Percentiles rank a stretch among this genome's conserved stretches.
phyloP scores from a whole-genome alignment of 345 rosid genomes.

The Angophora floribunda region DNA sequence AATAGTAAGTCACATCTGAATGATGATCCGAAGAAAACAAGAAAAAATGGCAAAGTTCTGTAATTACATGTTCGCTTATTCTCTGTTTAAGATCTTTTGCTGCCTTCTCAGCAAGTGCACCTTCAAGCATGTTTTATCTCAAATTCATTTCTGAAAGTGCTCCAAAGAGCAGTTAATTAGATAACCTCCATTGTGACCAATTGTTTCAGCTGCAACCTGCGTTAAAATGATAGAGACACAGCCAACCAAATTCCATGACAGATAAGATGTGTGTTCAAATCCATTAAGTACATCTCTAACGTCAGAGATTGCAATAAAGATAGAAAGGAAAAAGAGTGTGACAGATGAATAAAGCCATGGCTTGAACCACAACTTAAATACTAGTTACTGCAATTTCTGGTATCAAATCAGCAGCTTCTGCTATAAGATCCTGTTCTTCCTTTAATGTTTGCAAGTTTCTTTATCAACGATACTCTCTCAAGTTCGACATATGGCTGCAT shows the following conservation, averaged over 20 bases:
- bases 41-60: neutral
- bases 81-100: slow-evolving; percentile 78
- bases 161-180: slow-evolving; percentile 52
- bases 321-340: too few relatives aligned
- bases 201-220: slow-evolving; percentile 64
- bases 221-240: neutral
- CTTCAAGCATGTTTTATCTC: slow-evolving; percentile 72
- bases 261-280: neutral
- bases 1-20: too few relatives aligned
- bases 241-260: neutral
- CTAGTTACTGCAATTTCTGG: slow-evolving; percentile 49
- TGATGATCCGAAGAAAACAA: neutral
- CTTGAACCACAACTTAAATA: too few relatives aligned
- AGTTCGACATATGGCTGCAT: slow-evolving; percentile 77
- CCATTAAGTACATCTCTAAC: too few relatives aligned
- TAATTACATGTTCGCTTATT: slow-evolving; percentile 76
- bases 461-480: slow-evolving; percentile 66
- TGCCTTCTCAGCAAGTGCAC: slow-evolving; percentile 80
- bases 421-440: slow-evolving; percentile 69
- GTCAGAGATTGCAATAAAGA: too few relatives aligned
- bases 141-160: slow-evolving; percentile 67
- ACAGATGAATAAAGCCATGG: too few relatives aligned
- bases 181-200: slow-evolving; percentile 85
- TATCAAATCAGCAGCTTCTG: slow-evolving; percentile 93
- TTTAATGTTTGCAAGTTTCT: slow-evolving; percentile 39